phyloP scores from a whole-genome alignment of 1,139 yeast species.

The Wickerhamomyces sp. region DNA sequence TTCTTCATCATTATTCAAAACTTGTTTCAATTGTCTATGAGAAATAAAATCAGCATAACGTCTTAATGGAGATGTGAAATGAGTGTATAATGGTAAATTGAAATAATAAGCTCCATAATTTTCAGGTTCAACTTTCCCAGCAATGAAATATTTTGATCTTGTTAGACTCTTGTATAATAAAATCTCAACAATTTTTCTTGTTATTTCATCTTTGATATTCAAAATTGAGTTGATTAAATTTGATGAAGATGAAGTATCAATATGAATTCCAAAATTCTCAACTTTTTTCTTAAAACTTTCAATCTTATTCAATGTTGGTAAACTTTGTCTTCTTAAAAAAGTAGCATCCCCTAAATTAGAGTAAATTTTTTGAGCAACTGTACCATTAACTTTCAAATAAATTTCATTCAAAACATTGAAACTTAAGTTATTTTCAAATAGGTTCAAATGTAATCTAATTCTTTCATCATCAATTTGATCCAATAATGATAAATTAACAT shows the following conservation, averaged over 20 bases:
- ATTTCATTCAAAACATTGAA: slow-evolving; percentile 67
- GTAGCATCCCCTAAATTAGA: slow-evolving; percentile 77
- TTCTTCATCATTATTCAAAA: slow-evolving; percentile 36
- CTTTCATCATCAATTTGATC: slow-evolving; percentile 85
- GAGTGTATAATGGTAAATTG: slow-evolving; percentile 83
- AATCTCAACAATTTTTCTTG: slow-evolving; percentile 75
- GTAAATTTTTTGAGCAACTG: slow-evolving; percentile 78
- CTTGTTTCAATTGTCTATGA: slow-evolving; percentile 81
- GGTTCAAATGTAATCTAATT: slow-evolving; percentile 64
- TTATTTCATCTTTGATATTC: slow-evolving; percentile 54
- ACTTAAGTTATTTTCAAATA: slow-evolving; percentile 60
- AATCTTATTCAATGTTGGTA: slow-evolving; percentile 78
- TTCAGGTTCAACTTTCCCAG: slow-evolving; percentile 84
- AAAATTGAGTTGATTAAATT: slow-evolving; percentile 71
- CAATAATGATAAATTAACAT: slow-evolving; percentile 61
- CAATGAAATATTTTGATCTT: slow-evolving; percentile 81
- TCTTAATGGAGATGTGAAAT: slow-evolving; percentile 88
- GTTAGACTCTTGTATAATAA: slow-evolving; percentile 77
- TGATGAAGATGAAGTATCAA: slow-evolving; percentile 74
- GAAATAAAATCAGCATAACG: slow-evolving; percentile 91
- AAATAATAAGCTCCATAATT: slow-evolving; percentile 73
- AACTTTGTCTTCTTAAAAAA: slow-evolving; percentile 79
- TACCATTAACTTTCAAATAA: slow-evolving; percentile 74
- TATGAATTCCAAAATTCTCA: slow-evolving; percentile 54
- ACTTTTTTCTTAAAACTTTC: slow-evolving; percentile 75